Evolutionary conservation across 2,329 filamentous ascomycete genomes (phyloP).

Genomic region (Fusarium mexicanum): DNA sequence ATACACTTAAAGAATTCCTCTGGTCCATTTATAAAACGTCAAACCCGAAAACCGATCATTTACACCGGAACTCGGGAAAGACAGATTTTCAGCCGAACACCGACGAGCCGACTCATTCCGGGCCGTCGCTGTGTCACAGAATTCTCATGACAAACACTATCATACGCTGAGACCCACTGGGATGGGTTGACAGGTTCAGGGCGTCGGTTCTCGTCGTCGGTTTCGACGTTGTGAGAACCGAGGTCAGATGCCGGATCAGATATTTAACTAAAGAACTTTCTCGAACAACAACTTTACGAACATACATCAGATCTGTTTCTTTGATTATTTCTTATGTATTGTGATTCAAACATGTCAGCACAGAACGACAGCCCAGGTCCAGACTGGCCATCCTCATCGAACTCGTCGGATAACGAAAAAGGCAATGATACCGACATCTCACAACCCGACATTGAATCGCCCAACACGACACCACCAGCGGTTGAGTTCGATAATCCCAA

Average conservation of each 20-base stretch:
- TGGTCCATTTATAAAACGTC: constrained; percentile 1
- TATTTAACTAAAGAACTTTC: constrained; percentile 7
- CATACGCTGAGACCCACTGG: background rate
- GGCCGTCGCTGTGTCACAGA: background rate
- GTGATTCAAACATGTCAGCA: background rate
- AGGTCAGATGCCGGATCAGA: background rate
- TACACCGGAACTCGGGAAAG: constrained; percentile 18
- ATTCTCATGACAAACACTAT: constrained; percentile 4
- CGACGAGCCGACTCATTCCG: constrained; percentile 19
- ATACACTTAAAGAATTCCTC: background rate
- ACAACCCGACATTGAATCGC: background rate
- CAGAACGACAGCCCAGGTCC: no score
- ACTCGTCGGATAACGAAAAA: constrained; percentile 27
- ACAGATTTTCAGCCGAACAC: background rate
- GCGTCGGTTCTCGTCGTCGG: background rate
- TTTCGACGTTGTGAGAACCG: background rate
- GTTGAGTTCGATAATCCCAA: constrained; percentile 22
- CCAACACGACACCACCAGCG: background rate
- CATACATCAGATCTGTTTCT: background rate
- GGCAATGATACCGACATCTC: constrained; percentile 4
- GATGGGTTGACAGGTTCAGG: background rate
- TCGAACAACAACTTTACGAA: background rate
- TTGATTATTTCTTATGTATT: rapidly evolving
- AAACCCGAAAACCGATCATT: constrained; percentile 23
- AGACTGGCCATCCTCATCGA: background rate